Percentiles rank a stretch among this genome's conserved stretches.
These are phyloP conservation scores for Madurella fahalii DNA, from an alignment of 2,329 filamentous ascomycete genomes.

Conservation along the genomic window DNA sequence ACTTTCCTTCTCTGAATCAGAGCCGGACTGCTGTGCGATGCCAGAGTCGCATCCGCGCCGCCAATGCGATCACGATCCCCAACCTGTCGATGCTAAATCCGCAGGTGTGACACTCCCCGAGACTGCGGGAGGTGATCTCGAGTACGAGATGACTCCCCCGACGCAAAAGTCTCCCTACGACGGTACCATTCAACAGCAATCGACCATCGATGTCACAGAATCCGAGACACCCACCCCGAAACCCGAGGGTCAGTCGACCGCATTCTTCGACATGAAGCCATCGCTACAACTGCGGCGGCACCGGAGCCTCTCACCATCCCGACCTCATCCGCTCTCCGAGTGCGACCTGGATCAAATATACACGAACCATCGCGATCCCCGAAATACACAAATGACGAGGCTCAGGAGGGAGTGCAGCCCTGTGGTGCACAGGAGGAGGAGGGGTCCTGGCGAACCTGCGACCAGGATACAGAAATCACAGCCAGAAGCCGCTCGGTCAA, in stretches of 20 bases:
- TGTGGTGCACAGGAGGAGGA: conserved; percentile 32
- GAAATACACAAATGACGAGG: conserved; percentile 25
- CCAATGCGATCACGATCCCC: conserved; percentile 41
- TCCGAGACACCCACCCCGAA: conserved; percentile 28
- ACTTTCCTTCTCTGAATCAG: conserved; percentile 50
- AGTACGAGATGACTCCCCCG: conserved; percentile 37
- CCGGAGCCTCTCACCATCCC: conserved; percentile 29
- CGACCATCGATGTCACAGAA: conserved; percentile 17
- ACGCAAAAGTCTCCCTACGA: background rate
- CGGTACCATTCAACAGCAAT: conserved; percentile 2
- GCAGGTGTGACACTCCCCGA: conserved; percentile 30
- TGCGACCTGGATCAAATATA: conserved; percentile 22
- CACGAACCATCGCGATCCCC: conserved; percentile 31
- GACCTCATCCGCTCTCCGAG: conserved; percentile 28
- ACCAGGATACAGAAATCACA: conserved; percentile 47
- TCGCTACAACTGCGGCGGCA: conserved; percentile 31
- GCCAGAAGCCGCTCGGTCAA: conserved; percentile 38
- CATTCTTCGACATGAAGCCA: conserved; percentile 27
- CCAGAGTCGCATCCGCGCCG: conserved; percentile 25
- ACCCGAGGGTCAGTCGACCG: conserved; percentile 21
- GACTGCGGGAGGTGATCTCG: too few relatives aligned
- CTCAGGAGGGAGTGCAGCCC: conserved; percentile 35
- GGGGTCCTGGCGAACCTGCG: conserved; percentile 44
- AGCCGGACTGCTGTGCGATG: conserved; percentile 38
- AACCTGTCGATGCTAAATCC: conserved; percentile 43